These are phyloP conservation scores for Cucumis sativus DNA, from an alignment of 306 rosid genomes.

Conservation along the genomic window DNA sequence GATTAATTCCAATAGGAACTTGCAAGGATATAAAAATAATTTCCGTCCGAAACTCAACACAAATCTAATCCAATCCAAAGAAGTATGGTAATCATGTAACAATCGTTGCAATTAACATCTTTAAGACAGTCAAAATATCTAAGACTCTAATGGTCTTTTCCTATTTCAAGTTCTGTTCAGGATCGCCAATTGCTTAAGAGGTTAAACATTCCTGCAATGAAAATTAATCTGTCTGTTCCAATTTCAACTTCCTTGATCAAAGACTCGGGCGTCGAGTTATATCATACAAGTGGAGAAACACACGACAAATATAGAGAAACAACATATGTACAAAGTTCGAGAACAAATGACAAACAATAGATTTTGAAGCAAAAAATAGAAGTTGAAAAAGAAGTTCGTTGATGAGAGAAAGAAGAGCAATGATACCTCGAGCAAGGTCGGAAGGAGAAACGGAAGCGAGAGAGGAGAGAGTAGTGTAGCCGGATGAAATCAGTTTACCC, in stretches of 20 bases:
- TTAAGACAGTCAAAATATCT: background rate
- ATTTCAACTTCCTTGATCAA: background rate
- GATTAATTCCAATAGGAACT: background rate
- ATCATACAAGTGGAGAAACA: background rate
- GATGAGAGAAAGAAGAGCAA: background rate
- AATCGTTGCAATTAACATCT: background rate
- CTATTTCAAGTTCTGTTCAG: background rate
- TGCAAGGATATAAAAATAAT: background rate
- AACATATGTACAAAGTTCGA: background rate
- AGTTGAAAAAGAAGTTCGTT: background rate
- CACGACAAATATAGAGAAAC: background rate
- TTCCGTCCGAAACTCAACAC: background rate
- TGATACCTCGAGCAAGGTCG: conserved; percentile 57
- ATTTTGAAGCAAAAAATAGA: background rate
- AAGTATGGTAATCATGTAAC: background rate
- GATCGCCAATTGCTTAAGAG: background rate
- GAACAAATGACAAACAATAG: background rate
- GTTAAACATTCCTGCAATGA: background rate
- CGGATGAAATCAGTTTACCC: conserved; percentile 68
- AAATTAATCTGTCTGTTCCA: background rate
- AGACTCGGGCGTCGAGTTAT: background rate
- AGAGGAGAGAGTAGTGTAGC: conserved; percentile 46
- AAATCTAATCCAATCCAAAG: background rate
- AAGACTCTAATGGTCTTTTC: background rate
- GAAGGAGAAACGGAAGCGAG: conserved; percentile 39